A percentile compares a stretch with the other conserved stretches of the same genome.
Conservation (phyloP, 805 yeast species). For the Hanseniaspora lindneri region DNA sequence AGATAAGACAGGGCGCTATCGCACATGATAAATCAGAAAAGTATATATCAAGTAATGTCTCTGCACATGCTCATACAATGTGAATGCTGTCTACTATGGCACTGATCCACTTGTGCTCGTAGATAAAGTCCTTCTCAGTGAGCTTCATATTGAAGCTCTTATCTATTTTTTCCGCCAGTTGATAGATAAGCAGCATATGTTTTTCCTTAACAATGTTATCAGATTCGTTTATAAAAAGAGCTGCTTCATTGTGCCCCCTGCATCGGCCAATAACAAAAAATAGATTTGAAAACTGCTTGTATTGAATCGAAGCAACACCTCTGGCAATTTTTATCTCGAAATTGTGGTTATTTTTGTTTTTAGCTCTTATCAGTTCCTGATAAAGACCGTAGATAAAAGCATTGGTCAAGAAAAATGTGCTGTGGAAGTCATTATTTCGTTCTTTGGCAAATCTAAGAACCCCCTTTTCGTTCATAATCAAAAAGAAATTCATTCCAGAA, state of each 20-base stretch:
- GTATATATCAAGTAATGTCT: no score
- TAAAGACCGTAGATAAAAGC: not conserved
- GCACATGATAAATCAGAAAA: no score
- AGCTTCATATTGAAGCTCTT: not conserved
- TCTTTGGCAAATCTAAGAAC: not conserved
- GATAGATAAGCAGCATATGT: not conserved
- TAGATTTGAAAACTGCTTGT: slow-evolving; percentile 1
- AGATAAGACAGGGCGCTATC: no score
- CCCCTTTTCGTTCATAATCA: slow-evolving; percentile 5
- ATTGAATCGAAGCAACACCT: not conserved
- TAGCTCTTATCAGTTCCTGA: not conserved
- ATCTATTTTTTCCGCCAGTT: slow-evolving; percentile 7
- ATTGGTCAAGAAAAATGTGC: not conserved
- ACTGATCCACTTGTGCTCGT: not conserved
- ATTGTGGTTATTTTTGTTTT: not conserved
- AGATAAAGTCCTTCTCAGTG: slow-evolving; percentile 4
- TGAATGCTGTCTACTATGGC: not conserved
- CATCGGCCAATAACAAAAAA: slow-evolving; percentile 6
- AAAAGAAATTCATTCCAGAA: not conserved
- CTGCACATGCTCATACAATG: not conserved
- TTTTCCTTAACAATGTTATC: not conserved
- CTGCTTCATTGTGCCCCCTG: not conserved
- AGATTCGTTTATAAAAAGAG: not conserved
- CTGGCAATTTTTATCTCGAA: not conserved
- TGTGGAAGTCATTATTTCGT: not conserved